Evolutionary conservation across 768 basidiomycete species (phyloP).

Genomic region (Rhodotorula graminis): DNA sequence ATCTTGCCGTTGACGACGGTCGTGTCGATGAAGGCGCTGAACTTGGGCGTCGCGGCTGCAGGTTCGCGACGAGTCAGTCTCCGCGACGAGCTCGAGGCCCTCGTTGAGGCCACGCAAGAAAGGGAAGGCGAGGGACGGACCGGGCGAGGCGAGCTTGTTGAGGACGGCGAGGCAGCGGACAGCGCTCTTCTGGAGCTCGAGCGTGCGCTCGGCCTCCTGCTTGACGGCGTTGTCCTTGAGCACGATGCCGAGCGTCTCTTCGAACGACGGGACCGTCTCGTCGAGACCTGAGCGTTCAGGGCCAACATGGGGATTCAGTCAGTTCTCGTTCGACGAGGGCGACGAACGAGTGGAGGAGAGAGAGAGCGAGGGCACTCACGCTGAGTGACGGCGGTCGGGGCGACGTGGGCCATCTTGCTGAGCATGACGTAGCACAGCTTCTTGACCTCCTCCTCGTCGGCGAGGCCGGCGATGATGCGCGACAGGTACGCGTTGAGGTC

Average conservation of each 20-base stretch:
- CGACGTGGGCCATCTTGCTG: constrained; percentile 79
- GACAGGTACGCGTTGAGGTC: constrained; percentile 80
- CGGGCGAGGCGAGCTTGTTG: constrained; percentile 57
- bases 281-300: constrained; percentile 55
- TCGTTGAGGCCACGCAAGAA: not conserved
- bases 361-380: constrained; percentile 45
- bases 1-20: constrained; percentile 17
- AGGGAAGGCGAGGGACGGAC: not conserved
- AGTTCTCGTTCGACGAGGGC: no score
- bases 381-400: constrained; percentile 74
- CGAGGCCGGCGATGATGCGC: constrained; percentile 72
- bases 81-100: not conserved
- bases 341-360: no score
- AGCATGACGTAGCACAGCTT: constrained; percentile 94
- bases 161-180: constrained; percentile 81
- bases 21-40: constrained; percentile 5
- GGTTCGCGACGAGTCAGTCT: not conserved
- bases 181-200: constrained; percentile 85
- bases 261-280: constrained; percentile 73
- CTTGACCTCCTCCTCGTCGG: constrained; percentile 93
- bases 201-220: constrained; percentile 78
- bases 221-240: constrained; percentile 90
- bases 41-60: constrained; percentile 16
- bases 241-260: constrained; percentile 83
- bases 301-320: no score